A percentile compares a stretch with the other conserved stretches of the same genome.
These are phyloP conservation scores for Calonectria montana DNA, from an alignment of 2,329 filamentous ascomycete genomes.

Conservation along the genomic window DNA sequence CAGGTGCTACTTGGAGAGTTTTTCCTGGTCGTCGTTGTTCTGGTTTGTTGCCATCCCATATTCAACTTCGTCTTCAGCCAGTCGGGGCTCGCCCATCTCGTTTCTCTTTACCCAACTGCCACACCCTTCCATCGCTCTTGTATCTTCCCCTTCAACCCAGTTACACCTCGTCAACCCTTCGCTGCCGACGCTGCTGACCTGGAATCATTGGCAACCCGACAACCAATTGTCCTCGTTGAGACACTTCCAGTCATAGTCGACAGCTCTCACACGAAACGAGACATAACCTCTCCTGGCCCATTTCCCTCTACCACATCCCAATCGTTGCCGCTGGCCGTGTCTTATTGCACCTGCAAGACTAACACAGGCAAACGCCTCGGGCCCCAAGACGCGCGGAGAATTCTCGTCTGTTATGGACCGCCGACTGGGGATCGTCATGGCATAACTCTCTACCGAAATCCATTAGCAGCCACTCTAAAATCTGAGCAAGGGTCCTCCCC, in stretches of 20 bases:
- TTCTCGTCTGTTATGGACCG: conserved; percentile 47
- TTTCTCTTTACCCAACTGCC: conserved; percentile 13
- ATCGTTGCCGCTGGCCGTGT: conserved; percentile 39
- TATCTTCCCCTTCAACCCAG: conserved; percentile 30
- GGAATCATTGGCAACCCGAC: conserved; percentile 32
- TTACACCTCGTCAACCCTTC: conserved; percentile 30
- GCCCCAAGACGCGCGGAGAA: conserved; percentile 50
- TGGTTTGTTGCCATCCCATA: conserved; percentile 41
- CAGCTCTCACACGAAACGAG: conserved; percentile 34
- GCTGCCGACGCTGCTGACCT: conserved; percentile 31
- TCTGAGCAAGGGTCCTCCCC: conserved; percentile 49
- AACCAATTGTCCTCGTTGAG: conserved; percentile 30
- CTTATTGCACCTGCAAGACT: conserved; percentile 42
- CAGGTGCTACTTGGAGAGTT: conserved; percentile 27
- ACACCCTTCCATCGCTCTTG: conserved; percentile 3
- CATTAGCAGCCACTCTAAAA: conserved; percentile 54
- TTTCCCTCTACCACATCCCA: conserved; percentile 31
- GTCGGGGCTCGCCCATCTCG: conserved; percentile 40
- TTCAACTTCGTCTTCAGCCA: conserved; percentile 36
- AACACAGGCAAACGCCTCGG: conserved; percentile 37
- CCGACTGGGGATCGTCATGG: conserved; percentile 45
- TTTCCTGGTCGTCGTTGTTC: conserved; percentile 32
- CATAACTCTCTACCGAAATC: conserved; percentile 46
- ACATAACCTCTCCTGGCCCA: conserved; percentile 27
- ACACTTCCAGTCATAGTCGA: conserved; percentile 21